Conservation (phyloP, 2,329 filamentous ascomycete genomes). For the Apiospora pterosperma region DNA sequence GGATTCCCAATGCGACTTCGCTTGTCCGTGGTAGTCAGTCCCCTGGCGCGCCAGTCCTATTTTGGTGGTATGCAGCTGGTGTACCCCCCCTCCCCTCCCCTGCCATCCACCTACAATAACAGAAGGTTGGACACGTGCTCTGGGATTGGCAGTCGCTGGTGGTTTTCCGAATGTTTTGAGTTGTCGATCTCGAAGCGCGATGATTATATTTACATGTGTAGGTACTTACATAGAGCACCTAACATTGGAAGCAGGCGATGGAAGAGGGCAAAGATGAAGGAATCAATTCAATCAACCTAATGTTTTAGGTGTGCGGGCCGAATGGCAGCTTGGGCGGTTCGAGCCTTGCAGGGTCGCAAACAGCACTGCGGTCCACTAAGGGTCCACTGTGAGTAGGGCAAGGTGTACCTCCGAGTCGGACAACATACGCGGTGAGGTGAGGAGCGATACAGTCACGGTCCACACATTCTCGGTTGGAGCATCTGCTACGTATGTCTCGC, state of each 20-base stretch:
- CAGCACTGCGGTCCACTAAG: neutral
- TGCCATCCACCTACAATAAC: neutral
- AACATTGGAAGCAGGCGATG: too few relatives aligned
- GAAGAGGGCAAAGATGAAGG: neutral
- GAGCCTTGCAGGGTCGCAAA: neutral
- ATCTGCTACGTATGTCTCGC: neutral
- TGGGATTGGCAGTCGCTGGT: neutral
- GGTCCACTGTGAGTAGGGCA: neutral
- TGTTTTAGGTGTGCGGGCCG: too few relatives aligned
- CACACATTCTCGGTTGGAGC: neutral
- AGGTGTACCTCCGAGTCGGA: neutral
- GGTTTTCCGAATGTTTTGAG: too few relatives aligned
- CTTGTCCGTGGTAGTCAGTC: neutral
- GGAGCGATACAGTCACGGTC: too few relatives aligned
- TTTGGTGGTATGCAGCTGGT: neutral
- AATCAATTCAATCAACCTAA: too few relatives aligned
- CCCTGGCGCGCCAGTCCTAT: neutral
- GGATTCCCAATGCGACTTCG: neutral
- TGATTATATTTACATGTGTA: too few relatives aligned
- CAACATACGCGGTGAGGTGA: neutral
- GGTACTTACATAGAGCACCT: too few relatives aligned
- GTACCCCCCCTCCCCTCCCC: neutral
- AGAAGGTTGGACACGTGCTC: neutral
- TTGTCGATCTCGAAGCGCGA: too few relatives aligned
- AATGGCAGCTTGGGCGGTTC: neutral